A percentile compares a stretch with the other conserved stretches of the same genome.
Conservation (phyloP, 164 flowering plant genomes). For the Buxus sempervirens region DNA sequence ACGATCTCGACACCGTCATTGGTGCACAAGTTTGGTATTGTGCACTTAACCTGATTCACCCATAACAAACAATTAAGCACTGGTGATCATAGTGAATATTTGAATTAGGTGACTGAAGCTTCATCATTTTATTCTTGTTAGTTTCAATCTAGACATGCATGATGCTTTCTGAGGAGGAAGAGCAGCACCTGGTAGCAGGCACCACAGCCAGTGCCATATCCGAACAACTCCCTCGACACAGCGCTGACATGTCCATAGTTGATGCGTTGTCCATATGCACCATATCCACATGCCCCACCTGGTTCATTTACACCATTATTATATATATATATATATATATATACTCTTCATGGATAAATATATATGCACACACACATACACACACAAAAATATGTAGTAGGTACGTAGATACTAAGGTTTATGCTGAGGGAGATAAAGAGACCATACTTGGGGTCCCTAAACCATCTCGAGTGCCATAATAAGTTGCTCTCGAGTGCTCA, state of each 20-base stretch:
- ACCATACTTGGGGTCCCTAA: slow-evolving; percentile 67
- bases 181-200: slow-evolving; percentile 72
- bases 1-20: slow-evolving; percentile 52
- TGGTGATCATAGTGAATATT: not conserved
- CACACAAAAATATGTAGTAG: too few relatives aligned
- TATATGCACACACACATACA: too few relatives aligned
- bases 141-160: not conserved
- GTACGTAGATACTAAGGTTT: too few relatives aligned
- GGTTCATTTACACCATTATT: slow-evolving; percentile 6
- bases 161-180: not conserved
- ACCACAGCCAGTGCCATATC: slow-evolving; percentile 78
- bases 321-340: too few relatives aligned
- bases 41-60: slow-evolving; percentile 66
- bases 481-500: slow-evolving; percentile 62
- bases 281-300: slow-evolving; percentile 94
- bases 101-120: not conserved
- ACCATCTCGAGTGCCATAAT: slow-evolving; percentile 83
- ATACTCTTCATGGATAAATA: not conserved
- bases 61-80: slow-evolving; percentile 7
- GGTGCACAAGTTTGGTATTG: slow-evolving; percentile 41
- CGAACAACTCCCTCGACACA: slow-evolving; percentile 57
- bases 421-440: not conserved
- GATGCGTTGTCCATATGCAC: slow-evolving; percentile 70
- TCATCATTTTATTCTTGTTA: not conserved
- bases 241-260: slow-evolving; percentile 67